A percentile compares a stretch with the other conserved stretches of the same genome.
phyloP scores from a whole-genome alignment of 129 eudicot species.

The Dittrichia graveolens region DNA sequence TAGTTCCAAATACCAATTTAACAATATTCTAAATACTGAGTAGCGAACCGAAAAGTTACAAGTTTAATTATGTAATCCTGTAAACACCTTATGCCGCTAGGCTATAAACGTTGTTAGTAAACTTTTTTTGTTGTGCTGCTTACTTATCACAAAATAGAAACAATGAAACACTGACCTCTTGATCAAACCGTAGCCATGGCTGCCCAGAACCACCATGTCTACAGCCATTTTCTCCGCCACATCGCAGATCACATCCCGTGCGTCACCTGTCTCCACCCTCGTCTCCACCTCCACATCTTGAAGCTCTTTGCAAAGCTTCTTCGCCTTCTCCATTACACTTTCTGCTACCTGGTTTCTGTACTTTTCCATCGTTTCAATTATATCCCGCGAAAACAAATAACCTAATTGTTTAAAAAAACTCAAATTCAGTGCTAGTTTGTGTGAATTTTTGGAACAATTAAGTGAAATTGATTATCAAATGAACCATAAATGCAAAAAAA shows the following conservation, averaged over 20 bases:
- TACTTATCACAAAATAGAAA: too few species aligned
- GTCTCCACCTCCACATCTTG: conserved; percentile 61
- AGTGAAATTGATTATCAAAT: too few species aligned
- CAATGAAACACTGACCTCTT: conserved; percentile 47
- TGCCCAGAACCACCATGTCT: conserved; percentile 81
- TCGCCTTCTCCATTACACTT: conserved; percentile 46
- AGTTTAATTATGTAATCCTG: too few species aligned
- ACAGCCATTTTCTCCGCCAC: conserved; percentile 68
- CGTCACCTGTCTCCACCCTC: conserved; percentile 60
- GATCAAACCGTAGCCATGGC: conserved; percentile 84
- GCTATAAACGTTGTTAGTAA: background rate
- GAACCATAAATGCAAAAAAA: too few species aligned
- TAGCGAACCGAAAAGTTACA: too few species aligned
- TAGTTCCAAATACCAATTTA: too few species aligned
- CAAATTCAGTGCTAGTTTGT: too few species aligned
- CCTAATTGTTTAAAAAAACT: conserved; percentile 37
- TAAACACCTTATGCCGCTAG: too few species aligned
- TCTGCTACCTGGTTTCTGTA: conserved; percentile 46
- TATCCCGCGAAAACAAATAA: conserved; percentile 47
- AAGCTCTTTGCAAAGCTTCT: conserved; percentile 45
- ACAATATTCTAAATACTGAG: too few species aligned
- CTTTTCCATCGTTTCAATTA: conserved; percentile 44
- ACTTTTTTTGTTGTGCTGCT: too few species aligned
- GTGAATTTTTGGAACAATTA: too few species aligned
- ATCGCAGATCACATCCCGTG: conserved; percentile 78